Conservation (phyloP, 2,329 filamentous ascomycete genomes). For the Colletotrichum lindemuthianum region DNA sequence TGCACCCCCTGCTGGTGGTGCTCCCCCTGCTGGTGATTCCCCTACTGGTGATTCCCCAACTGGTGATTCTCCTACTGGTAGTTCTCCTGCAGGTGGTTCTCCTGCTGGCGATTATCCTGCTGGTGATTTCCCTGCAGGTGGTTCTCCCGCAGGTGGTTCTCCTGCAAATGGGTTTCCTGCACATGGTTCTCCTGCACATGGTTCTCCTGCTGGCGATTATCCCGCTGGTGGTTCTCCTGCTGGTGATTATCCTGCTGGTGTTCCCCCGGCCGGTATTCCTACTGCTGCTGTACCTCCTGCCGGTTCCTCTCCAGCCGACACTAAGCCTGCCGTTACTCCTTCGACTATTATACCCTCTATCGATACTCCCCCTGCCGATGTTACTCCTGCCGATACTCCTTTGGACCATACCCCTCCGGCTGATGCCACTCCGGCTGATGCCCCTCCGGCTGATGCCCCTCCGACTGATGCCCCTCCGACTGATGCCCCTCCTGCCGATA, state of each 20-base stretch:
- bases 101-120: not conserved
- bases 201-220: not conserved
- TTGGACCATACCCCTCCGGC: slow-evolving; percentile 1
- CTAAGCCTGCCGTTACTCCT: not conserved
- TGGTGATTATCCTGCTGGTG: not conserved
- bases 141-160: not conserved
- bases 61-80: not conserved
- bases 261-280: not conserved
- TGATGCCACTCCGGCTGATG: not conserved
- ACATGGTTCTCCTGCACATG: not conserved
- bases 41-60: not conserved
- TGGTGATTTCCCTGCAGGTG: not conserved
- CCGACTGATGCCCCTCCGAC: no score
- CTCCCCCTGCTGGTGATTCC: slow-evolving; percentile 2
- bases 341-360: not conserved
- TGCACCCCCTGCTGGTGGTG: not conserved
- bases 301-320: not conserved
- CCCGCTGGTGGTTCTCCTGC: not conserved
- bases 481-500: no score
- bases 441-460: no score
- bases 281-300: slow-evolving; percentile 2
- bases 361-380: no score
- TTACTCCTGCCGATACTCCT: no score
- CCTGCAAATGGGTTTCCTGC: not conserved
- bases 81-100: not conserved